Evolutionary conservation across 2,329 filamentous ascomycete species (phyloP).

Genomic region (Dendrostoma leiphaemia): DNA sequence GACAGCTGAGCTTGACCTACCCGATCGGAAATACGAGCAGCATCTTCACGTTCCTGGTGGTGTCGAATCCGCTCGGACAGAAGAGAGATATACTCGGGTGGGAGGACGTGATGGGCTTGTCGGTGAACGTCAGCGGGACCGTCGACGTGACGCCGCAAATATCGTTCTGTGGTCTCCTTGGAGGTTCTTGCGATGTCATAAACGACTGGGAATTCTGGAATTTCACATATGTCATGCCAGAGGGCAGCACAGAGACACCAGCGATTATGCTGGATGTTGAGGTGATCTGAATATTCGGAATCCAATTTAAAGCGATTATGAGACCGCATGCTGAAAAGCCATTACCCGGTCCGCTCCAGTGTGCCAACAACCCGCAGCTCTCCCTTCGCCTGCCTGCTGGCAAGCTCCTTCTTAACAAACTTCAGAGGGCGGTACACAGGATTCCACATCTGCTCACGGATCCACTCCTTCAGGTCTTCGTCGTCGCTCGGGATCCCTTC

Average conservation of each 20-base stretch:
- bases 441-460: slow-evolving; percentile 78
- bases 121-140: slow-evolving; percentile 43
- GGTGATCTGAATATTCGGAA: not conserved
- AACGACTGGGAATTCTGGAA: slow-evolving; percentile 47
- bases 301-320: too few species aligned
- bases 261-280: slow-evolving; percentile 18
- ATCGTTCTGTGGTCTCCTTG: slow-evolving; percentile 40
- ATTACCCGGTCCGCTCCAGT: slow-evolving; percentile 23
- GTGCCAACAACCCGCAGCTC: slow-evolving; percentile 51
- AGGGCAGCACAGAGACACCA: slow-evolving; percentile 24
- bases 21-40: slow-evolving; percentile 48
- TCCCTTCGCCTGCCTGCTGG: slow-evolving; percentile 58
- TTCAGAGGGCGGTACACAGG: slow-evolving; percentile 65
- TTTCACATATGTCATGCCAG: slow-evolving; percentile 40
- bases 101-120: slow-evolving; percentile 46
- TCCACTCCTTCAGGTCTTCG: slow-evolving; percentile 65
- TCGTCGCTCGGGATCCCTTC: slow-evolving; percentile 60
- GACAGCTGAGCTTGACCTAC: slow-evolving; percentile 49
- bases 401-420: slow-evolving; percentile 49
- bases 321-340: not conserved
- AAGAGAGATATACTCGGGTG: slow-evolving; percentile 43
- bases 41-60: slow-evolving; percentile 50
- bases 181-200: slow-evolving; percentile 29
- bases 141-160: slow-evolving; percentile 38
- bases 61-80: slow-evolving; percentile 36